Base-by-base conservation (phyloP, 192 early-diverging fungal species). In the Chytriomyces sp. region DNA sequence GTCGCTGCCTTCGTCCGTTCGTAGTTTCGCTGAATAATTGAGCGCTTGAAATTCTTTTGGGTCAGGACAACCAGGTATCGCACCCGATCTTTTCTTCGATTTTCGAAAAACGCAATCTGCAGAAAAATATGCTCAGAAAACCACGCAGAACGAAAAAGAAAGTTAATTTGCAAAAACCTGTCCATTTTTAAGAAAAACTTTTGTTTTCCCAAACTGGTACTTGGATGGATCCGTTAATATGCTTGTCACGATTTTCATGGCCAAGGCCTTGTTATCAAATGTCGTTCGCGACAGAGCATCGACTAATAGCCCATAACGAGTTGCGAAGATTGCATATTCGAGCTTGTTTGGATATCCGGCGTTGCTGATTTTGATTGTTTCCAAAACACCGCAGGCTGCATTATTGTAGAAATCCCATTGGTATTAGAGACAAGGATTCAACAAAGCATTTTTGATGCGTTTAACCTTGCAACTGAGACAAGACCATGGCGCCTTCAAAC, bases 111-210 rank as follows among this genome's bases (percentile, higher is more conserved):
- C 18, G 94, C 94, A 68, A 94, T 74, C 83, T 82, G 67, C 35
- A n/a, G 47, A 64, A 16, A 43, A 60, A 2, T 1, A 60, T 35
- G 35, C 35, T 35, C 35, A 35, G 35, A 1, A 35, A 35, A 35
- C 35, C 0, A 1, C 0, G 4, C 3, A 35, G 35, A 35, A 35
- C 35, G 3, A 35, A 35, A 35, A 35, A 1, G 4, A 35, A 35
- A 35, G 35, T 35, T 35, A 35, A 35, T 3, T 4, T 35, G 35
- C 35, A 35, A 35, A 35, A 13, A 72, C 70, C 87, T 95, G 92
- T 67, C 97, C 97, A 48, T 96, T 93, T 35, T 96, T 91, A 93
- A 99, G 97, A 86, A 99, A 99, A 57, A 99, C 92, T 82, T 98
- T 97, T 10, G 94, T 94, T 35, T 90, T 79, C 68, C 97, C 97